These are phyloP conservation scores for Neonectria punicea DNA, from an alignment of 2,329 filamentous ascomycete genomes.

Conservation along the genomic window DNA sequence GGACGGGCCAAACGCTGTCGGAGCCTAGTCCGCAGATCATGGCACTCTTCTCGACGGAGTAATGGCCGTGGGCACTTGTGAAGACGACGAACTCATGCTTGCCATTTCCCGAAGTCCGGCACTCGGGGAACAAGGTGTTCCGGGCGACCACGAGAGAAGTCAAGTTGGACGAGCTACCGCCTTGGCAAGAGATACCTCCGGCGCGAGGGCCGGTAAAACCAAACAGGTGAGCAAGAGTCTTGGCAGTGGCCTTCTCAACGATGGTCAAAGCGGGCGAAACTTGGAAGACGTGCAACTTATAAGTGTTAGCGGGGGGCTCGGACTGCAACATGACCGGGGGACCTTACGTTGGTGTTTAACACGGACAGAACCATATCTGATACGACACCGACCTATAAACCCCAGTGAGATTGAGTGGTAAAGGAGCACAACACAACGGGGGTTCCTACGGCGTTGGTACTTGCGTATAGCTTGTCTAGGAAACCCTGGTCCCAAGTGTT, in stretches of 20 bases:
- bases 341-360: conserved; percentile 85
- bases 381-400: conserved; percentile 76
- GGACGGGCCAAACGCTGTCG: conserved; percentile 76
- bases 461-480: conserved; percentile 93
- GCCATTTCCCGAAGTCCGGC: conserved; percentile 78
- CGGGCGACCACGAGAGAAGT: conserved; percentile 88
- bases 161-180: conserved; percentile 85
- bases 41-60: conserved; percentile 94
- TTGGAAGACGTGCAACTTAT: conserved; percentile 79
- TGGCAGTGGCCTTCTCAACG: conserved; percentile 85
- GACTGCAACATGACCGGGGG: too few relatives aligned
- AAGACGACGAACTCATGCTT: conserved; percentile 79
- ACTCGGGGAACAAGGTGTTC: conserved; percentile 84
- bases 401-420: conserved; percentile 17
- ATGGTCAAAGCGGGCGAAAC: conserved; percentile 90
- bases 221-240: conserved; percentile 78
- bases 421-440: not conserved
- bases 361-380: conserved; percentile 86
- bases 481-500: conserved; percentile 99
- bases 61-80: conserved; percentile 91
- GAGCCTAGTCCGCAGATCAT: conserved; percentile 88
- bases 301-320: conserved; percentile 16
- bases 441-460: conserved; percentile 77
- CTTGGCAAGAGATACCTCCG: conserved; percentile 81
- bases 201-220: conserved; percentile 77